Evolutionary conservation across 2,329 filamentous ascomycete genomes (phyloP).

Genomic region (Ascosphaera pollenicola): DNA sequence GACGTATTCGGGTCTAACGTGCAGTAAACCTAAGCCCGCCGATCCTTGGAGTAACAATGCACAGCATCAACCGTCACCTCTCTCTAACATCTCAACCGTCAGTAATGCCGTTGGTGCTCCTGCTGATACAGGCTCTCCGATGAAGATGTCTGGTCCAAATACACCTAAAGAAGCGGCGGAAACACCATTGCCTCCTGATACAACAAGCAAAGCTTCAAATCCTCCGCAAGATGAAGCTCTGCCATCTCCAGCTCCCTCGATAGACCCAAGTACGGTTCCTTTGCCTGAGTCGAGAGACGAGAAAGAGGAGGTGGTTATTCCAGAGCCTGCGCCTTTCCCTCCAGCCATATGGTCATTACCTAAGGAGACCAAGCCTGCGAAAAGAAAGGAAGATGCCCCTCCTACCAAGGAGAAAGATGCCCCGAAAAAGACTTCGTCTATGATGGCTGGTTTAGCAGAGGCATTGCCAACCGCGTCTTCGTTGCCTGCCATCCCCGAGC

Average conservation of each 20-base stretch:
- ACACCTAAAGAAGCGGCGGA: constrained; percentile 9
- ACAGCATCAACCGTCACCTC: too few relatives aligned
- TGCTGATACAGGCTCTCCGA: background rate
- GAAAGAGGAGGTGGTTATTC: too few relatives aligned
- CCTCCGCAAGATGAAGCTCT: constrained; percentile 18
- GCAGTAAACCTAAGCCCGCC: constrained; percentile 6
- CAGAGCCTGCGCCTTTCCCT: too few relatives aligned
- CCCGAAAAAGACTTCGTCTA: background rate
- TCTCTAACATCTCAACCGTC: constrained; percentile 9
- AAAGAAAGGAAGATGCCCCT: constrained; percentile 3
- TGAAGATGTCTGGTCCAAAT: background rate
- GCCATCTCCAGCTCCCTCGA: constrained; percentile 16
- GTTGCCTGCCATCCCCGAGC: background rate
- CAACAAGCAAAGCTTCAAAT: constrained; percentile 24
- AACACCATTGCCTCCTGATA: constrained; percentile 23
- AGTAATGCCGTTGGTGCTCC: constrained; percentile 1
- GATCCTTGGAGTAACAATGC: too few relatives aligned
- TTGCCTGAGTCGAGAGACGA: too few relatives aligned
- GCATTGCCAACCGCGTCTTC: background rate
- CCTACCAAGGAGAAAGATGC: constrained; percentile 1
- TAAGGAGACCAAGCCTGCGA: too few relatives aligned
- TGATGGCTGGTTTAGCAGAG: background rate
- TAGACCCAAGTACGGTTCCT: too few relatives aligned
- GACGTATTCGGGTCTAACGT: too few relatives aligned
- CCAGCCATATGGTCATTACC: too few relatives aligned